Evolutionary conservation across 1,284 basidiomycete genomes (phyloP), one percentile per base, ranked within the genome.

Genomic region (Vanrija humicola): DNA sequence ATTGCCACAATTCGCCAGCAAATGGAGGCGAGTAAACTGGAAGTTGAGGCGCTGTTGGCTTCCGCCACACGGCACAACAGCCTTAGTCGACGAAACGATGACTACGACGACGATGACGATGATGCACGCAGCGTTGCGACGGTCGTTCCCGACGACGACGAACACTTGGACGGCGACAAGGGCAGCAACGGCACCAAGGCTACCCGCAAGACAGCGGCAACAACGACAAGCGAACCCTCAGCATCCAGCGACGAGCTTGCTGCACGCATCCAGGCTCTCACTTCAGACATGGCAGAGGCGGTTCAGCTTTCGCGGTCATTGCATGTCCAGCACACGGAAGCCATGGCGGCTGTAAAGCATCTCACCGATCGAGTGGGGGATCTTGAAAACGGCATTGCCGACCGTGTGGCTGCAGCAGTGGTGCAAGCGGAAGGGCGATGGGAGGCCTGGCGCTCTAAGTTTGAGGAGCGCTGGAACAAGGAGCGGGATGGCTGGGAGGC

Each of bases 401-500:
- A 79, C 34, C 75, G 70, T 9, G 76, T 81, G 3, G 75, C 78
- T 0, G 79, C 82, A 18, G 79, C 80, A 46, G 78, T 81, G 6
- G 73, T 70, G 14, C 76, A 80, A 50, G 78, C 78, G 1, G 89
- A 94, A 65, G 84, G 85, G 7, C 83, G 86, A 55, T 94, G 89
- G 89, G 81, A 79, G 29, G 69, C 70, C 8, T 83, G 81, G 81
- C 72, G 77, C 57, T 66, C 75, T 44, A 79, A 80, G 58, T 78
- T 80, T 16, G 90, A 94, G 64, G 86, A 86, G 8, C 83, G 87
- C 51, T 94, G 89, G 89, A 80, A 78, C 34, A 77, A 80, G 54
- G 86, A 92, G 44, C 83, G 87, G 61, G 85, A 89, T 63, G 86
- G 88, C 48, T 92, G 92, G 90, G 82, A 82, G 6, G 78, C 83